Percentiles rank a stretch among this genome's conserved stretches.
Conservation (phyloP, 805 yeast genomes). For the Saccharomycopsis schoenii region DNA sequence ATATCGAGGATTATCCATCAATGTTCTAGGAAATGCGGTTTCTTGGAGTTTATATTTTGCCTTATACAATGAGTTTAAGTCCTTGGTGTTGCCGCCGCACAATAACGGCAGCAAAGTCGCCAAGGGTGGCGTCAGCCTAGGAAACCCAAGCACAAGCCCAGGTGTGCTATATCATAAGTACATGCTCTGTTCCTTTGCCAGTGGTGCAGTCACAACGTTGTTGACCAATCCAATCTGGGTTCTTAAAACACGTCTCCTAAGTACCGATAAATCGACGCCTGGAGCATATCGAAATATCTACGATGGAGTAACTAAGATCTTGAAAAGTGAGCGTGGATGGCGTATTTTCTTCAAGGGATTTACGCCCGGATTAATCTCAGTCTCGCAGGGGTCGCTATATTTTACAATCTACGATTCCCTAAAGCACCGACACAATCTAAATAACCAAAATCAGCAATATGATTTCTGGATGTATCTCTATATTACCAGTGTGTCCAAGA, state of each 20-base stretch:
- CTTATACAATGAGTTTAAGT: conserved; percentile 57
- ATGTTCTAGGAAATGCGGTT: conserved; percentile 69
- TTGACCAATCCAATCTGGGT: conserved; percentile 95
- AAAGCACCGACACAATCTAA: conserved; percentile 31
- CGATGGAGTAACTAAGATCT: conserved; percentile 45
- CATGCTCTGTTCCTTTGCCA: conserved; percentile 46
- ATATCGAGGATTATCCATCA: conserved; percentile 75
- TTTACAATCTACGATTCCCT: conserved; percentile 76
- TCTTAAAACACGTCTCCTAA: conserved; percentile 76
- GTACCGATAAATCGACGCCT: conserved; percentile 32
- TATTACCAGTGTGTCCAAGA: conserved; percentile 61
- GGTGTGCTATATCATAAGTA: conserved; percentile 19
- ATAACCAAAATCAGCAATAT: conserved; percentile 22
- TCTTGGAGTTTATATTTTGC: conserved; percentile 90
- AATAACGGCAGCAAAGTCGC: too few relatives aligned
- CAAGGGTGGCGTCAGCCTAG: too few relatives aligned
- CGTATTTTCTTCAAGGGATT: conserved; percentile 64
- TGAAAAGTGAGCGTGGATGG: conserved; percentile 43
- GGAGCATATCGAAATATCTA: conserved; percentile 49
- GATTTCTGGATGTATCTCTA: conserved; percentile 49
- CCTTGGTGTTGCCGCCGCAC: conserved; percentile 18
- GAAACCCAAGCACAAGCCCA: too few relatives aligned
- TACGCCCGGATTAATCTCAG: conserved; percentile 66
- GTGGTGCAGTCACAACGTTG: conserved; percentile 69
- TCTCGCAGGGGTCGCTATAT: conserved; percentile 83